phyloP scores from a whole-genome alignment of 106 monocot species.

The Phalaenopsis equestris region DNA sequence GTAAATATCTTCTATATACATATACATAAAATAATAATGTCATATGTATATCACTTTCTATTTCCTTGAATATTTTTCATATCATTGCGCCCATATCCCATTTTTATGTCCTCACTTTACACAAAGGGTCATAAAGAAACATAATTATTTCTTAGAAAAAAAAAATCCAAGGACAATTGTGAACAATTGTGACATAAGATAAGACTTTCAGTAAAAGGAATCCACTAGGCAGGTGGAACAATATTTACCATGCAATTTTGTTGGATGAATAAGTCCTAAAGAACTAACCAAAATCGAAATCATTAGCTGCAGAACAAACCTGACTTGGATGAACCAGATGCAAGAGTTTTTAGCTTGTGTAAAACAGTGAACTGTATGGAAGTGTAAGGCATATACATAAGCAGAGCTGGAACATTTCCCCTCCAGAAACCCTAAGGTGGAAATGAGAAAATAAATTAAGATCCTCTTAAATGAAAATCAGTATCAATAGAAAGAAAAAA shows the following conservation, averaged over 20 bases:
- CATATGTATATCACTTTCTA: background rate
- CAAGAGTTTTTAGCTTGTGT: conserved; percentile 84
- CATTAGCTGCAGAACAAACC: conserved; percentile 27
- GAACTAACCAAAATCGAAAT: background rate
- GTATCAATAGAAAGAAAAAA: background rate
- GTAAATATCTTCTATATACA: background rate
- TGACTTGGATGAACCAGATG: conserved; percentile 83
- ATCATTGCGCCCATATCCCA: background rate
- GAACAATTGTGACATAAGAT: background rate
- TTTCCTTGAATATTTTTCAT: background rate
- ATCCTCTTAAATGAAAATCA: background rate
- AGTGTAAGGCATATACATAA: conserved; percentile 98
- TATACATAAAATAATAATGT: background rate
- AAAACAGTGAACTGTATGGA: conserved; percentile 93
- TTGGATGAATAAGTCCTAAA: background rate
- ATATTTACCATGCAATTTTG: background rate
- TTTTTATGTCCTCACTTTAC: background rate
- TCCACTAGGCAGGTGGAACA: background rate
- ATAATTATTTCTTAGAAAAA: background rate
- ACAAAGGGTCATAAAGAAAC: background rate
- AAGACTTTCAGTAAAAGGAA: background rate
- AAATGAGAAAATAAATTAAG: background rate
- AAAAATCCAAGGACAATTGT: background rate
- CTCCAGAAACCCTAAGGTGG: conserved; percentile 84
- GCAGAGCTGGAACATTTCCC: conserved; percentile 94